Evolutionary conservation across 2,329 filamentous ascomycete species (phyloP).

Genomic region (Alternaria atra): DNA sequence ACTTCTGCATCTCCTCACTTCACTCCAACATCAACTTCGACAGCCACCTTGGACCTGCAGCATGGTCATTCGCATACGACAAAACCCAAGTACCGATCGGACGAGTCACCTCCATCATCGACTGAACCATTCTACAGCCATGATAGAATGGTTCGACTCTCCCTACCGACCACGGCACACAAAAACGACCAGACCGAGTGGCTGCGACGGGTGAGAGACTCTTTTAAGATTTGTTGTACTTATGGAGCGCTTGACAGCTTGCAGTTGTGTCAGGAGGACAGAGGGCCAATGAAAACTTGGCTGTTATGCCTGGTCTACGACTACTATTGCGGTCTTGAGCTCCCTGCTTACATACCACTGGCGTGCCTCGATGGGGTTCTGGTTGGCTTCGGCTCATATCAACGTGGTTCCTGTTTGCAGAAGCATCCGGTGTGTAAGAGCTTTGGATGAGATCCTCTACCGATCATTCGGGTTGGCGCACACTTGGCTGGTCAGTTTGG

Average conservation of each 20-base stretch:
- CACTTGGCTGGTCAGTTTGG: constrained; percentile 4
- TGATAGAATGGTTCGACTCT: constrained; percentile 11
- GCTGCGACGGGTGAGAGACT: constrained; percentile 1
- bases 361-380: constrained; percentile 8
- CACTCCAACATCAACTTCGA: background rate
- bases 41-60: background rate
- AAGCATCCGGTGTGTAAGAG: constrained; percentile 7
- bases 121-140: constrained; percentile 4
- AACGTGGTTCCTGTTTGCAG: constrained; percentile 5
- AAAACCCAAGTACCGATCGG: background rate
- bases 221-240: constrained; percentile 2
- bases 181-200: constrained; percentile 7
- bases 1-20: background rate
- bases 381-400: constrained; percentile 6
- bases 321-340: background rate
- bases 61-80: constrained; percentile 1
- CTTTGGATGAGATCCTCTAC: constrained; percentile 7
- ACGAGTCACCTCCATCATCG: constrained; percentile 6
- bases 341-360: constrained; percentile 4
- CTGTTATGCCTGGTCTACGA: constrained; percentile 9
- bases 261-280: constrained; percentile 9
- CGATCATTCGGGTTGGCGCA: background rate
- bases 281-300: constrained; percentile 4
- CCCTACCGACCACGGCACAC: constrained; percentile 4
- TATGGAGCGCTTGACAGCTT: constrained; percentile 6